phyloP scores from a whole-genome alignment of 106 monocot genomes.

The Acorus calamus region DNA sequence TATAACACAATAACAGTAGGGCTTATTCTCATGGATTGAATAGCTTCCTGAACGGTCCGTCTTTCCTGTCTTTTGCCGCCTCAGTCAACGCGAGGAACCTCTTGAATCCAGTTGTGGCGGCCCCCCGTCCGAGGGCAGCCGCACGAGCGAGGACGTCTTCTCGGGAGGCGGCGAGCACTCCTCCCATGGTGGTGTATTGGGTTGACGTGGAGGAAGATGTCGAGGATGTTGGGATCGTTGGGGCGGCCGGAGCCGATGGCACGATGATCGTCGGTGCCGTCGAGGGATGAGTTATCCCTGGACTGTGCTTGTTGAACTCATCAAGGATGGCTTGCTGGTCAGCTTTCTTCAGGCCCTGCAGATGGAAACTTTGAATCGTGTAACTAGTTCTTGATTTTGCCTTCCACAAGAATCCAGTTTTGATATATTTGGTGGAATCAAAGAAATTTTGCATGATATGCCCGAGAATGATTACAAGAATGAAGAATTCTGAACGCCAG shows the following conservation, averaged over 20 bases:
- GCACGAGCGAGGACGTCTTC: slow-evolving; percentile 97
- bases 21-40: slow-evolving; percentile 41
- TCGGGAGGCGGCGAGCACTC: slow-evolving; percentile 32
- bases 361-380: background rate
- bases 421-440: background rate
- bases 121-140: slow-evolving; percentile 97
- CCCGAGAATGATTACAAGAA: too few species aligned
- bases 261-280: slow-evolving; percentile 33
- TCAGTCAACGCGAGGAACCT: slow-evolving; percentile 96
- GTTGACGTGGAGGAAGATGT: slow-evolving; percentile 3
- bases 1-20: too few species aligned
- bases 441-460: too few species aligned
- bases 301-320: slow-evolving; percentile 77
- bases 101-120: slow-evolving; percentile 97
- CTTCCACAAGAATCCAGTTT: background rate
- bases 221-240: slow-evolving; percentile 9
- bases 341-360: slow-evolving; percentile 79
- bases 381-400: background rate
- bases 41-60: slow-evolving; percentile 90
- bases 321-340: slow-evolving; percentile 88
- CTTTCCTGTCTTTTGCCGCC: slow-evolving; percentile 94
- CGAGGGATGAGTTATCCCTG: slow-evolving; percentile 47
- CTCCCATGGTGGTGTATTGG: background rate
- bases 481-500: too few species aligned
- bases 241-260: slow-evolving; percentile 17